Base-by-base conservation (phyloP, 2,329 filamentous ascomycete genomes). In the Nigrograna mackinnonii region DNA sequence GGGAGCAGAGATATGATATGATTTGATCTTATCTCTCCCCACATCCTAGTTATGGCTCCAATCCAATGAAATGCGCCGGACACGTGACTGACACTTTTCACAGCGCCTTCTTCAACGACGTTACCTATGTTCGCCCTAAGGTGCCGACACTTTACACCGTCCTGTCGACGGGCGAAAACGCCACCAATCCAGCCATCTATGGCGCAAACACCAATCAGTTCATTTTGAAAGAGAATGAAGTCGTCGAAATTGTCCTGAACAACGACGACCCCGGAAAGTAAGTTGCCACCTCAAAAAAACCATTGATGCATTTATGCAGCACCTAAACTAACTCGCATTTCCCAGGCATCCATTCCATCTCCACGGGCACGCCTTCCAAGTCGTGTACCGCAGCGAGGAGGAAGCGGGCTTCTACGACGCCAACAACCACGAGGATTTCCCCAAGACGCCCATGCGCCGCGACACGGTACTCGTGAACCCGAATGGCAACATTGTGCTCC, bases 71-170 rank as follows among this genome's bases (percentile, higher is more conserved):
- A n/a, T 35, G n/a, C n/a, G n/a, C n/a, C n/a, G n/a, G n/a, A n/a
- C n/a, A n/a, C n/a, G n/a, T n/a, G 31, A 44, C 37, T 43, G n/a
- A 49, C 44, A 46, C 37, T 20, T 31, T 17, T 4, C 7, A 7
- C 21, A 71, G 68, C 44, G 74, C 74, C 16, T 76, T 75, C 58
- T 76, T 77, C 68, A 91, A 92, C 73, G 84, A 88, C 66, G 81
- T 89, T 49, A 89, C 87, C 21, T 95, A 91, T 64, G 79, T 80
- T 3, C 42, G 70, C 0, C 89, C 87, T 36, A 88, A 89, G 62
- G 89, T 95, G 0, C 91, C 90, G 0, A 84, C 86, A 0, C 75
- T 95, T 0, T 95, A 91, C 74, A 89, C 86, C 0, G 88, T 79
- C 1, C 74, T 95, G 3, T 83, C 81, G 4, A 79, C 81, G 24